These are phyloP conservation scores for Epichloe typhina DNA, from an alignment of 2,329 filamentous ascomycete genomes.

Conservation along the genomic window DNA sequence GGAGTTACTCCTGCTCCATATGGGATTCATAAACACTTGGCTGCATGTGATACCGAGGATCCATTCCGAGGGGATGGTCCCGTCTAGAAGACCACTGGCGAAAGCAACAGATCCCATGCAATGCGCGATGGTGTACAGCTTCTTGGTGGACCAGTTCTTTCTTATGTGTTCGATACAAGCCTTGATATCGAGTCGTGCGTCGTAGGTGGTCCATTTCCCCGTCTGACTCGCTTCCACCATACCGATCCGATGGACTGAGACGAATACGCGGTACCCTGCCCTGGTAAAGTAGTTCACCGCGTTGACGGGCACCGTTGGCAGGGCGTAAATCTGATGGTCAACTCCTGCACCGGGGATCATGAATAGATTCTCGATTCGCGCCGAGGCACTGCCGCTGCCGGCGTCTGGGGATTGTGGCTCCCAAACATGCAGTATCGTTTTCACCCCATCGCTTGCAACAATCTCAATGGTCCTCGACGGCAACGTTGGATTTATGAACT, in stretches of 20 bases:
- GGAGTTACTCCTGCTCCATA: conserved; percentile 42
- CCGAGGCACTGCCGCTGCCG: conserved; percentile 12
- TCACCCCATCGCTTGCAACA: conserved; percentile 36
- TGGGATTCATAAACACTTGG: conserved; percentile 51
- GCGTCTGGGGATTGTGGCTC: conserved; percentile 30
- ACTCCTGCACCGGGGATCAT: conserved; percentile 51
- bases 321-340: conserved; percentile 48
- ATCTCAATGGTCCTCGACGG: conserved; percentile 31
- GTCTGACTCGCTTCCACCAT: conserved; percentile 32
- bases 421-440: conserved; percentile 43
- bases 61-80: conserved; percentile 43
- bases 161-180: conserved; percentile 43
- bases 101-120: conserved; percentile 52
- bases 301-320: conserved; percentile 51
- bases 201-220: conserved; percentile 44
- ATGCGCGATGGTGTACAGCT: conserved; percentile 46
- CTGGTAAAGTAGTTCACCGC: conserved; percentile 49
- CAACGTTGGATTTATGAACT: conserved; percentile 38
- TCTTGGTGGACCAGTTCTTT: conserved; percentile 18
- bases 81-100: conserved; percentile 45
- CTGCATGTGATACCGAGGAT: conserved; percentile 44
- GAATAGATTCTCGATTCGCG: conserved; percentile 33
- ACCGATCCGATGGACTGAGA: conserved; percentile 45
- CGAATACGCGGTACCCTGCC: conserved; percentile 46
- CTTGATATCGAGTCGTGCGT: conserved; percentile 44